phyloP scores from a whole-genome alignment of 345 rosid genomes.

The Toxicodendron radicans region DNA sequence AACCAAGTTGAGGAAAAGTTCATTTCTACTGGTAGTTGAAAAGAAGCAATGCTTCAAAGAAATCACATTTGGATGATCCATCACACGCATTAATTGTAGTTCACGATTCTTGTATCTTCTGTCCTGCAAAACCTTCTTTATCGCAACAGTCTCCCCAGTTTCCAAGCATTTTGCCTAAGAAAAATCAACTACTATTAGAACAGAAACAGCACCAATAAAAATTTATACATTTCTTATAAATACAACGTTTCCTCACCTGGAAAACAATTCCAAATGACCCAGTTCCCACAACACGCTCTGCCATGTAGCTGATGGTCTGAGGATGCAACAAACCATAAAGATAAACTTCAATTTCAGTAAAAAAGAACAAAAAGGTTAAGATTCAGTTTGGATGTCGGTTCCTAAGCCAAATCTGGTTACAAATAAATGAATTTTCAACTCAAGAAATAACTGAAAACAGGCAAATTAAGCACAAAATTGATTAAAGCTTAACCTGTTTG shows the following conservation, averaged over 20 bases:
- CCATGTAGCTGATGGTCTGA: slow-evolving; percentile 91
- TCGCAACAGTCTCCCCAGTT: slow-evolving; percentile 84
- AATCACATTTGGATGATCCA: slow-evolving; percentile 88
- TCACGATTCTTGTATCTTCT: slow-evolving; percentile 87
- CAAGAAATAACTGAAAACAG: background rate
- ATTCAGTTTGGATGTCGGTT: background rate
- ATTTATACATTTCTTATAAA: background rate
- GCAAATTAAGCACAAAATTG: background rate
- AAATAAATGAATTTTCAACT: background rate
- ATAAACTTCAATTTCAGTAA: background rate
- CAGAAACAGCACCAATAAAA: background rate
- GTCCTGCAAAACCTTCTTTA: slow-evolving; percentile 83
- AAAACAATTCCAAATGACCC: slow-evolving; percentile 89
- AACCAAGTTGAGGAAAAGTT: slow-evolving; percentile 82
- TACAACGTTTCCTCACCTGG: slow-evolving; percentile 41
- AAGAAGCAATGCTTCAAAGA: slow-evolving; percentile 89
- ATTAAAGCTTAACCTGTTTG: slow-evolving; percentile 47
- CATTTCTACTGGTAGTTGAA: slow-evolving; percentile 77
- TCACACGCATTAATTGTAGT: slow-evolving; percentile 73
- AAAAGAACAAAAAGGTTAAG: background rate
- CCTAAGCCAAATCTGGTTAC: background rate
- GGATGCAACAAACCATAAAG: slow-evolving; percentile 19
- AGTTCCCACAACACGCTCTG: slow-evolving; percentile 85
- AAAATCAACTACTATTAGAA: slow-evolving; percentile 13
- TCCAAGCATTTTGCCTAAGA: slow-evolving; percentile 79